Conservation (phyloP, 2,329 filamentous ascomycete species). For the Malbranchea cinnamomea region DNA sequence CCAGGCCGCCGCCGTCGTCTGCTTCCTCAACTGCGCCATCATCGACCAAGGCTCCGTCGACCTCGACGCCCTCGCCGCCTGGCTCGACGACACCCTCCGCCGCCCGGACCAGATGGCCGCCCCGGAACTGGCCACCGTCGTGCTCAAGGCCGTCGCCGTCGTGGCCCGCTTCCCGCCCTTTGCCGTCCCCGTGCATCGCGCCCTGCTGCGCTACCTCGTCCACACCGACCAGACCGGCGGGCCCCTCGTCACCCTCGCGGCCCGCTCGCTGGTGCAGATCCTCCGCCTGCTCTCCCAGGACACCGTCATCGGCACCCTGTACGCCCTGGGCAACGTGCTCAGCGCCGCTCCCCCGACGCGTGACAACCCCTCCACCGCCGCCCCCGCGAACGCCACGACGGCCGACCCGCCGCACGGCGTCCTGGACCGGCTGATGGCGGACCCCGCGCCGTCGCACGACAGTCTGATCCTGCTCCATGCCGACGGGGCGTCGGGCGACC, state of each 20-base stretch:
- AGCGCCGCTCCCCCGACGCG: slow-evolving; percentile 59
- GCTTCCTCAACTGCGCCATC: slow-evolving; percentile 72
- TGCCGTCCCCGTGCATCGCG: slow-evolving; percentile 62
- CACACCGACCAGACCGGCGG: slow-evolving; percentile 58
- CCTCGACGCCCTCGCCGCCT: slow-evolving; percentile 60
- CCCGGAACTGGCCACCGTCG: slow-evolving; percentile 57
- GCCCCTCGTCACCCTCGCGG: slow-evolving; percentile 60
- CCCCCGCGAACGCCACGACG: no score
- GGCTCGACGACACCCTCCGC: slow-evolving; percentile 69
- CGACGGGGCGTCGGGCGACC: slow-evolving; percentile 65
- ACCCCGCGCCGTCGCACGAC: slow-evolving; percentile 22
- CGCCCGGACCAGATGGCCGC: slow-evolving; percentile 75
- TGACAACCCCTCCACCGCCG: no score
- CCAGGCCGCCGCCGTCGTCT: slow-evolving; percentile 66
- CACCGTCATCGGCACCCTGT: slow-evolving; percentile 84
- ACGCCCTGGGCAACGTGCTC: slow-evolving; percentile 89
- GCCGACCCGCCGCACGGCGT: slow-evolving; percentile 26
- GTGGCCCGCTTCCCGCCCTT: slow-evolving; percentile 60
- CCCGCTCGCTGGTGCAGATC: slow-evolving; percentile 69
- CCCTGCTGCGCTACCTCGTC: slow-evolving; percentile 75
- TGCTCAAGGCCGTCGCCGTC: slow-evolving; percentile 68
- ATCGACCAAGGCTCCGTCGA: slow-evolving; percentile 72
- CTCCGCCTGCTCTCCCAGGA: slow-evolving; percentile 77
- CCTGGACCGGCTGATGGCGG: slow-evolving; percentile 10
- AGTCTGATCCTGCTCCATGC: slow-evolving; percentile 53